phyloP scores from a whole-genome alignment of 768 basidiomycete genomes.

The Auricularia heimuer region DNA sequence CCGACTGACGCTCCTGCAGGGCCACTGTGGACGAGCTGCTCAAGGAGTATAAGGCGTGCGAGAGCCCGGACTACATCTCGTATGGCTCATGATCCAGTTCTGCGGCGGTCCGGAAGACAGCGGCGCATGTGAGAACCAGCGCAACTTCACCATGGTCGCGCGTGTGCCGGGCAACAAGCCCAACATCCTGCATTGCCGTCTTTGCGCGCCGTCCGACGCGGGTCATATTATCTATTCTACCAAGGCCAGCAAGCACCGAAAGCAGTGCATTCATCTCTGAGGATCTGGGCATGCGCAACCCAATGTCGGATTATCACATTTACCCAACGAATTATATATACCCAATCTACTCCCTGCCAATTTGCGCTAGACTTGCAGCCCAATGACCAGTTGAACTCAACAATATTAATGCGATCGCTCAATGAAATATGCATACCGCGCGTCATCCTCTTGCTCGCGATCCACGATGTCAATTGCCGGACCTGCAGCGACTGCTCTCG shows the following conservation, averaged over 20 bases:
- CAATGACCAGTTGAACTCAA: no score
- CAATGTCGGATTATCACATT: not conserved
- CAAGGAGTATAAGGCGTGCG: slow-evolving; percentile 93
- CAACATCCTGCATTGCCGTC: not conserved
- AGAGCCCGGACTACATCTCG: slow-evolving; percentile 88
- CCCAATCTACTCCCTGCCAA: not conserved
- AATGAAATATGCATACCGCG: no score
- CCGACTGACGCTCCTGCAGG: slow-evolving; percentile 26
- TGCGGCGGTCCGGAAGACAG: not conserved
- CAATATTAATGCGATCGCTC: no score
- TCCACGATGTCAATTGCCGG: slow-evolving; percentile 11
- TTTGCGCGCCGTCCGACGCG: no score
- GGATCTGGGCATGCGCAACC: not conserved
- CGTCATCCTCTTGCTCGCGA: not conserved
- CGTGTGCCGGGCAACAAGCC: not conserved
- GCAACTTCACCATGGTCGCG: not conserved
- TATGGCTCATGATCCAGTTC: slow-evolving; percentile 31
- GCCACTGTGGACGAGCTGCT: slow-evolving; percentile 80
- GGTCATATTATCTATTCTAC: not conserved
- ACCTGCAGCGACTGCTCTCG: slow-evolving; percentile 39
- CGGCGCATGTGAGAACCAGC: not conserved
- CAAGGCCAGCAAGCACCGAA: not conserved
- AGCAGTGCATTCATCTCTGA: not conserved
- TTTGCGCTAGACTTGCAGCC: no score
- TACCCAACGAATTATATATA: not conserved